phyloP scores from a whole-genome alignment of 441 rosid species.

The Arabidopsis lyrata region DNA sequence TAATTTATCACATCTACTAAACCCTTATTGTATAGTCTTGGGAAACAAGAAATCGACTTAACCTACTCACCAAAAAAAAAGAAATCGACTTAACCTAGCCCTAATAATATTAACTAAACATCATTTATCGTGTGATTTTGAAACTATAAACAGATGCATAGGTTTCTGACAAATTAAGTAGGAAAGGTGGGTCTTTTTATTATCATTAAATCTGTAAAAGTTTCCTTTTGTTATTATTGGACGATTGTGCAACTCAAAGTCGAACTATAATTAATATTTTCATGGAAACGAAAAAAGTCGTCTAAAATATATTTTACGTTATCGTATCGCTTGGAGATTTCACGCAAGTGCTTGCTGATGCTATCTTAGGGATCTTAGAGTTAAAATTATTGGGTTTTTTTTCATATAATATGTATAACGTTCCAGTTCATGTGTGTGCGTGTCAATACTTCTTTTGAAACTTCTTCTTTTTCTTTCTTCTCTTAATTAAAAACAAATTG shows the following conservation, averaged over 20 bases:
- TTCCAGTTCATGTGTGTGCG: not conserved
- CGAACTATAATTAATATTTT: constrained; percentile 7
- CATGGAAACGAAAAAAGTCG: constrained; percentile 1
- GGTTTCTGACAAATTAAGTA: not conserved
- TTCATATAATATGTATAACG: not conserved
- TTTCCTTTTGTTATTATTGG: not conserved
- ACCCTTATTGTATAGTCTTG: not conserved
- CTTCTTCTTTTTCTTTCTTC: constrained; percentile 9
- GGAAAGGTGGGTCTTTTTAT: not conserved
- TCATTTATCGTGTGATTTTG: not conserved
- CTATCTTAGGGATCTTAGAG: not conserved
- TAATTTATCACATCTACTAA: not conserved
- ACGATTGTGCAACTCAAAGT: constrained; percentile 12
- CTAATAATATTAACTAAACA: too few species aligned
- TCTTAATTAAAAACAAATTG: not conserved
- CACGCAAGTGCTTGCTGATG: constrained; percentile 15
- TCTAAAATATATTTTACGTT: constrained; percentile 21
- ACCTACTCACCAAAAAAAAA: too few species aligned
- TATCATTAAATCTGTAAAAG: not conserved
- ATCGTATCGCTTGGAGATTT: constrained; percentile 21
- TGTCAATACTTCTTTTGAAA: not conserved
- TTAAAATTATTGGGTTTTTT: not conserved
- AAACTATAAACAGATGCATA: not conserved
- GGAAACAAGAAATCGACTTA: too few species aligned
- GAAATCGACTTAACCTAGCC: too few species aligned